Evolutionary conservation across 345 rosid genomes (phyloP).

Genomic region (Aethionema arabicum): DNA sequence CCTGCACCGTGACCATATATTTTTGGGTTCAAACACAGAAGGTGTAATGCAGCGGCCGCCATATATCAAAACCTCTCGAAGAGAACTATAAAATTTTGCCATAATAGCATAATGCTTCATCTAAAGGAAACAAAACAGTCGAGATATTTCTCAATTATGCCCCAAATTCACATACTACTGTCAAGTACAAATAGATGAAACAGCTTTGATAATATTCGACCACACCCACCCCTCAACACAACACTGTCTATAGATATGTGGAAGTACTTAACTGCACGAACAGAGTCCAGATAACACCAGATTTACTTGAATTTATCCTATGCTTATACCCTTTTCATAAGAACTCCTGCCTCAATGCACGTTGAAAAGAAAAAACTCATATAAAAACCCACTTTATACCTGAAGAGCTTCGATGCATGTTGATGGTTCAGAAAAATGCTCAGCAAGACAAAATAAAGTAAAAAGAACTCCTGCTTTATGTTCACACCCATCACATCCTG

Average conservation of each 20-base stretch:
- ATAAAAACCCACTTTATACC: slow-evolving; percentile 44
- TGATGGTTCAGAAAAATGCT: slow-evolving; percentile 47
- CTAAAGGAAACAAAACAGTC: slow-evolving; percentile 17
- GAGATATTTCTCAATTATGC: slow-evolving; percentile 13
- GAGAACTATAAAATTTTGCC: neutral
- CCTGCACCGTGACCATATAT: slow-evolving; percentile 48
- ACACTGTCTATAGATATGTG: slow-evolving; percentile 1
- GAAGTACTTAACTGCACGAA: neutral
- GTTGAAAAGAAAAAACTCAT: slow-evolving; percentile 8
- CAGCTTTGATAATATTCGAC: neutral
- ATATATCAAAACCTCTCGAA: slow-evolving; percentile 15
- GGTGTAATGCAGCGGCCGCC: slow-evolving; percentile 17
- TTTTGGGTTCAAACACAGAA: slow-evolving; percentile 20
- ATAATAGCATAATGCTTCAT: slow-evolving; percentile 3
- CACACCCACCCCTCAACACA: slow-evolving; percentile 19
- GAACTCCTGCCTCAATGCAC: neutral
- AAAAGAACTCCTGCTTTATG: slow-evolving; percentile 56
- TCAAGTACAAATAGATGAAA: too few species aligned
- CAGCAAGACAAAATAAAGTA: slow-evolving; percentile 56
- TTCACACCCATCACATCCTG: slow-evolving; percentile 55
- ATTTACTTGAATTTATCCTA: slow-evolving; percentile 8
- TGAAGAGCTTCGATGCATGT: slow-evolving; percentile 86
- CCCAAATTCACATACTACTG: neutral
- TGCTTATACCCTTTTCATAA: slow-evolving; percentile 19
- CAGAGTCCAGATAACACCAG: slow-evolving; percentile 12